phyloP scores from a whole-genome alignment of 805 yeast genomes.

The Yarrowia hollandica region DNA sequence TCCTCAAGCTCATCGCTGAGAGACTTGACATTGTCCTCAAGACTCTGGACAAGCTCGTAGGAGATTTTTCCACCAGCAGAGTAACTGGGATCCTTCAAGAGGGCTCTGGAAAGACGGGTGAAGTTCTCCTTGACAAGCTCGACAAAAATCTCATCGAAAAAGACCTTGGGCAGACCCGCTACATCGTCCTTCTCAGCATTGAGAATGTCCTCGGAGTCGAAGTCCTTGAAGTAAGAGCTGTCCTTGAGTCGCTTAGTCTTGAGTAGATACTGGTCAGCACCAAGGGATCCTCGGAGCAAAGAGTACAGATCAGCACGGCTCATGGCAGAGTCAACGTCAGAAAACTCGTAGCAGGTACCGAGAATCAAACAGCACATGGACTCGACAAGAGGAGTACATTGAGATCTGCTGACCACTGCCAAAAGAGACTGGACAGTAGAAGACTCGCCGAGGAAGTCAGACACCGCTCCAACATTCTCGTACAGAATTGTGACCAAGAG shows the following conservation, averaged over 20 bases:
- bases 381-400: slow-evolving; percentile 54
- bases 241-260: slow-evolving; percentile 74
- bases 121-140: slow-evolving; percentile 67
- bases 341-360: slow-evolving; percentile 80
- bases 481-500: slow-evolving; percentile 72
- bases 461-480: slow-evolving; percentile 72
- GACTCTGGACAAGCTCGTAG: slow-evolving; percentile 53
- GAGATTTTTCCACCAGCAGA: slow-evolving; percentile 71
- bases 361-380: slow-evolving; percentile 71
- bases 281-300: slow-evolving; percentile 67
- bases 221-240: slow-evolving; percentile 54
- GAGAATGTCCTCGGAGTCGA: slow-evolving; percentile 52
- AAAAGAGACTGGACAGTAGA: slow-evolving; percentile 67
- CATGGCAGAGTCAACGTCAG: slow-evolving; percentile 56
- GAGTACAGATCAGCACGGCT: slow-evolving; percentile 59
- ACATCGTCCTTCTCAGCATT: slow-evolving; percentile 66
- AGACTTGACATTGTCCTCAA: slow-evolving; percentile 38
- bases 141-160: slow-evolving; percentile 65
- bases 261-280: slow-evolving; percentile 74
- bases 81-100: slow-evolving; percentile 68
- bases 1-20: slow-evolving; percentile 34
- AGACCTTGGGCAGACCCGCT: slow-evolving; percentile 78
- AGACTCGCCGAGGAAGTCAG: slow-evolving; percentile 69
- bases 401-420: slow-evolving; percentile 57
- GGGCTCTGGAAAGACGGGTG: slow-evolving; percentile 63